Evolutionary conservation across 495 filamentous ascomycete genomes (phyloP), one percentile per base, ranked within the genome.

Genomic region (Aspergillus conjunctus): DNA sequence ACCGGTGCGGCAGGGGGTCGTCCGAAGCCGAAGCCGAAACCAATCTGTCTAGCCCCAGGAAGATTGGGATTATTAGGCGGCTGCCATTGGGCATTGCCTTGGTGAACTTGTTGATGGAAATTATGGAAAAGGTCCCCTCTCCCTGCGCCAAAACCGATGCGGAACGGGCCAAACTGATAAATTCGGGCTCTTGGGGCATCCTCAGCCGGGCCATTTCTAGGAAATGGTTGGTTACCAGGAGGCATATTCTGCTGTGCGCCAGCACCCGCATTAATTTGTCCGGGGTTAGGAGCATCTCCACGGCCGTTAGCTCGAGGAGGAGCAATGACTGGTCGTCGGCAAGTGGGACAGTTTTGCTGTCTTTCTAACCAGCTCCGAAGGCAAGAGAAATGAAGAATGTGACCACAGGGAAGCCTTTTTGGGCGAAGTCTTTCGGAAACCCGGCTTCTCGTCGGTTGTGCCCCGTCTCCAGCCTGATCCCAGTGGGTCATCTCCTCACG

Each of bases 281-380:
- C 67, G 26, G 71, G 66, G 52, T 73, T 70, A 43, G 51, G 68
- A 26, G 48, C 67, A 22, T 64, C 64, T 14, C 58, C 72, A 20
- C 54, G 65, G 34, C 62, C 71, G 52, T 67, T 67, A 41, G 66
- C 66, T 31, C 71, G 66, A 48, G 73, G 70, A 14, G 72, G 65
- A 2, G 63, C 64, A 17, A 79, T 58, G 32, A 98, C 95, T 20
- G 94, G 84, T 32, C 91, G 82, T 58, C 94, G 86, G 71, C 94
- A 98, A 4, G 93, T 98, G 11, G 94, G 94, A 72, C 94, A 98
- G 21, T 94, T 92, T 71, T 98, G 95, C 71, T 98, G 94, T 56
- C 94, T 87, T 76, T 98, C 94, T n/a, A 98, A 78, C 94, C 94
- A 98, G 71, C 93, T 95, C 68, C 91, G 88, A 46, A 98, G 84